phyloP scores from a whole-genome alignment of 2,329 filamentous ascomycete genomes.

The Pestalotiopsis fici region DNA sequence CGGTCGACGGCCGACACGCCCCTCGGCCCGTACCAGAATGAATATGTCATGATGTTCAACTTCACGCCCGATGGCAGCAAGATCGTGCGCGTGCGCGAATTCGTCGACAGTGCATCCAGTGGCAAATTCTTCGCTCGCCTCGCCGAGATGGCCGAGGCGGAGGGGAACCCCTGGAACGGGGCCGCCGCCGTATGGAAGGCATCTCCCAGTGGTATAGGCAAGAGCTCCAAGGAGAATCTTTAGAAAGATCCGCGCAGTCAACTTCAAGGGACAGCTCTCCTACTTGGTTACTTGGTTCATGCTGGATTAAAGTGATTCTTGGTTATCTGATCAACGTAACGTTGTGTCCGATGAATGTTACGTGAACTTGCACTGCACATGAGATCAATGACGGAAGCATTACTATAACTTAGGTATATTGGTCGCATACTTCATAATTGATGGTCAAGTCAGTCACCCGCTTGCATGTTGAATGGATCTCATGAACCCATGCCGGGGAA shows the following conservation, averaged over 20 bases:
- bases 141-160: not conserved
- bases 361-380: too few relatives aligned
- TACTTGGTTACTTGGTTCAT: too few relatives aligned
- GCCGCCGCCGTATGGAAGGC: not conserved
- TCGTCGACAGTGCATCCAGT: conserved; percentile 35
- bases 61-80: conserved; percentile 14
- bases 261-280: too few relatives aligned
- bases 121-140: conserved; percentile 13
- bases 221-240: not conserved
- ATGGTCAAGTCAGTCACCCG: too few relatives aligned
- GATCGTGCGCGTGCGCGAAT: conserved; percentile 26
- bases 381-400: too few relatives aligned
- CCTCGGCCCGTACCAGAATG: conserved; percentile 9
- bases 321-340: too few relatives aligned
- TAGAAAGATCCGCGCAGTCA: not conserved
- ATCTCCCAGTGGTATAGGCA: not conserved
- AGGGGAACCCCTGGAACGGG: not conserved
- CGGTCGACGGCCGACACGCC: not conserved
- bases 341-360: too few relatives aligned
- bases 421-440: too few relatives aligned
- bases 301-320: too few relatives aligned
- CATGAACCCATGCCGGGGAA: too few relatives aligned
- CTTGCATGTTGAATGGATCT: too few relatives aligned
- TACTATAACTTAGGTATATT: too few relatives aligned
- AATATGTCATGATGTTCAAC: conserved; percentile 19